These are phyloP conservation scores for Suhomyces guaymorum DNA, from an alignment of 1,139 yeast species.

Conservation along the genomic window DNA sequence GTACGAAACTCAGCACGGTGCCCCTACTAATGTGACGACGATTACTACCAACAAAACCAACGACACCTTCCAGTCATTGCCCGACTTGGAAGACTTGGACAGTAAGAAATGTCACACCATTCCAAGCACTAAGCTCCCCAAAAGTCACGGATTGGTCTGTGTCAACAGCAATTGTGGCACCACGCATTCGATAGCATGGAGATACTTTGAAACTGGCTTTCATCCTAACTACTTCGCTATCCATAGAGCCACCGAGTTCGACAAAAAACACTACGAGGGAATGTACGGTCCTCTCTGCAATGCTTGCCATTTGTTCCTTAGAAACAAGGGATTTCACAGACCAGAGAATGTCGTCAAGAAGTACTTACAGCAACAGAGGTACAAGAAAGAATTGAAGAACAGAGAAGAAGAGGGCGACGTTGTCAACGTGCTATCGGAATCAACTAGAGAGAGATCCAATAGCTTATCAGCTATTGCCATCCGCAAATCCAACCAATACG, in stretches of 20 bases:
- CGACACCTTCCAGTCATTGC: slow-evolving; percentile 39
- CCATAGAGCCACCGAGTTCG: slow-evolving; percentile 41
- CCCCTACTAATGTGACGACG: slow-evolving; percentile 1
- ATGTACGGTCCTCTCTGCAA: slow-evolving; percentile 56
- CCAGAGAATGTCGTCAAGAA: slow-evolving; percentile 51
- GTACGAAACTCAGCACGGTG: slow-evolving; percentile 18
- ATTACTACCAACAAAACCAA: slow-evolving; percentile 15
- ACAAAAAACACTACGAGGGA: slow-evolving; percentile 46
- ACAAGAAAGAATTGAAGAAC: slow-evolving; percentile 36
- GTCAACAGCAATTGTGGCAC: slow-evolving; percentile 48
- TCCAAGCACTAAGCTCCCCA: slow-evolving; percentile 39
- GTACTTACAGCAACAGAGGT: slow-evolving; percentile 48
- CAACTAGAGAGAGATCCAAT: slow-evolving; percentile 13
- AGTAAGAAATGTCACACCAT: slow-evolving; percentile 48
- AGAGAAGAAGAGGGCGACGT: too few relatives aligned
- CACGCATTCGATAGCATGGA: slow-evolving; percentile 45
- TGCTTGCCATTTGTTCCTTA: slow-evolving; percentile 49
- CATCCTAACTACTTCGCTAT: slow-evolving; percentile 42
- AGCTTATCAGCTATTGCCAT: slow-evolving; percentile 22
- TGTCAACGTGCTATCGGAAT: too few relatives aligned
- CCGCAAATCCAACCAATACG: slow-evolving; percentile 22
- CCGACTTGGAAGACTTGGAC: slow-evolving; percentile 49
- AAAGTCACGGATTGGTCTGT: slow-evolving; percentile 44
- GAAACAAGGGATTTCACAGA: slow-evolving; percentile 54
- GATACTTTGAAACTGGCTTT: slow-evolving; percentile 47